Evolutionary conservation across 1,284 basidiomycete species (phyloP).

Genomic region (Rhodotorula sp.): DNA sequence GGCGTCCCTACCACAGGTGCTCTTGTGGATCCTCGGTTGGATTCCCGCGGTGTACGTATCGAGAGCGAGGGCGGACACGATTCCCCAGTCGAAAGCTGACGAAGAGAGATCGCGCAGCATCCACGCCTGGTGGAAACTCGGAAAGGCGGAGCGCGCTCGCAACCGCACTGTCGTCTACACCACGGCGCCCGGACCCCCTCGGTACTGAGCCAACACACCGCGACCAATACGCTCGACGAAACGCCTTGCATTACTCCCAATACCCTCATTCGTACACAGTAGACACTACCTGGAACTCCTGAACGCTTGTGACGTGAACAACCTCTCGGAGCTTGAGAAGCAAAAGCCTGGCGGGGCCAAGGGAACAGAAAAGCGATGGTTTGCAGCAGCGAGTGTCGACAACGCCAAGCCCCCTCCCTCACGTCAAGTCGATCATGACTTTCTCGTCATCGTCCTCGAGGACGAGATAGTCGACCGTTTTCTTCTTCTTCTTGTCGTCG

Average conservation of each 20-base stretch:
- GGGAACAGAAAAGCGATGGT: neutral
- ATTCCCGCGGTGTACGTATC: neutral
- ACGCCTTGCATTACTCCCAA: neutral
- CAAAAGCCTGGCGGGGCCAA: neutral
- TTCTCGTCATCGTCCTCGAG: slow-evolving; percentile 10
- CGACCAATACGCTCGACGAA: neutral
- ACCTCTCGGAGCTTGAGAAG: no score
- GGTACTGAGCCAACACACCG: neutral
- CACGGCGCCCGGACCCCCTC: neutral
- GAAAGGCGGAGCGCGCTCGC: neutral
- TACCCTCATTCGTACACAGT: no score
- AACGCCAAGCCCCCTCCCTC: neutral
- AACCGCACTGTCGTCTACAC: neutral
- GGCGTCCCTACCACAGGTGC: neutral
- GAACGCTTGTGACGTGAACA: no score
- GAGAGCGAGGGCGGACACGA: neutral
- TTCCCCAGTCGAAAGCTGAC: neutral
- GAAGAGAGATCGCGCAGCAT: neutral
- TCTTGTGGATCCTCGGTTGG: neutral
- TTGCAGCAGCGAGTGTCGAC: neutral
- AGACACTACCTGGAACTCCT: no score
- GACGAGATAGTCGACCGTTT: slow-evolving; percentile 5
- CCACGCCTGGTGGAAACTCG: neutral
- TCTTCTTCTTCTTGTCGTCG: slow-evolving; percentile 13
- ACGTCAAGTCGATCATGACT: slow-evolving; percentile 18